Percentiles rank a stretch among this genome's conserved stretches.
Evolutionary conservation across 225 moss, liverwort and hornwort genomes (phyloP).

Genomic region (Sphagnum contortum): DNA sequence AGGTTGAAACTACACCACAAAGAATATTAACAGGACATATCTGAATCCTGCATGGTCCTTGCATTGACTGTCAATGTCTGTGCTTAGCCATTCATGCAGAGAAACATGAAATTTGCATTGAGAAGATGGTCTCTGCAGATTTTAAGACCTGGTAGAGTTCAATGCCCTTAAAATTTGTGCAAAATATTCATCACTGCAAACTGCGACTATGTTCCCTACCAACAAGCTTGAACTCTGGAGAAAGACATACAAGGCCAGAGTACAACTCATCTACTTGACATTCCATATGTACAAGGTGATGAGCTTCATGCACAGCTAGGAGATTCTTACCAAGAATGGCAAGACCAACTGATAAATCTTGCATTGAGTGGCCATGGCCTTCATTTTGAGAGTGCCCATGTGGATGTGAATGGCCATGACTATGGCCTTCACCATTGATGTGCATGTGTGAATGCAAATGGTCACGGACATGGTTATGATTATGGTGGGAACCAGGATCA

Average conservation of each 20-base stretch:
- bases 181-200: no score
- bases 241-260: no score
- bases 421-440: conserved; percentile 17
- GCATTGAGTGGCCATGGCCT: conserved; percentile 58
- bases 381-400: conserved; percentile 26
- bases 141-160: no score
- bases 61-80: no score
- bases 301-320: not conserved
- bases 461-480: conserved; percentile 9
- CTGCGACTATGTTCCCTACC: no score
- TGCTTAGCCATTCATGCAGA: no score
- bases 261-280: no score
- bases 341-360: conserved; percentile 75
- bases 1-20: not conserved
- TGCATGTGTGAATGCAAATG: conserved; percentile 39
- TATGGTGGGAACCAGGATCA: conserved; percentile 29
- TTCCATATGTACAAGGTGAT: no score
- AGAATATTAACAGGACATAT: not conserved
- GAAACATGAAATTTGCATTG: no score
- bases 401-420: conserved; percentile 23
- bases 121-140: no score
- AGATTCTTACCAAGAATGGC: conserved; percentile 58
- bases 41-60: not conserved
- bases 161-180: no score
- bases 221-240: no score